Evolutionary conservation across 73 alveolate genomes (phyloP).

Genomic region (Blepharisma japonicum): DNA sequence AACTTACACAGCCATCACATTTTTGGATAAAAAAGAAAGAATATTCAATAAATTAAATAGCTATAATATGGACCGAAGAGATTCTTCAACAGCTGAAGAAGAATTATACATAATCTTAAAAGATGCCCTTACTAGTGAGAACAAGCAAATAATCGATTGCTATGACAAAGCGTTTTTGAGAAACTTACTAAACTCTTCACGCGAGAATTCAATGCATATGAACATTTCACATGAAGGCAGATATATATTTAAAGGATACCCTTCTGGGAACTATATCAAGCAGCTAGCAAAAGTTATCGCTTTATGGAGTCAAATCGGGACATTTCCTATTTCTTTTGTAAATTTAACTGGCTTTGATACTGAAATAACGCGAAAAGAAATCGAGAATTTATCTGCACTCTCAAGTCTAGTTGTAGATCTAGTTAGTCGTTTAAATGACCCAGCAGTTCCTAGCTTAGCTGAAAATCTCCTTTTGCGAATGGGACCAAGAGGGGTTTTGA

Average conservation of each 20-base stretch:
- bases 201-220: neutral
- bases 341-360: slow-evolving; percentile 50
- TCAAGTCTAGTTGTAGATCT: neutral
- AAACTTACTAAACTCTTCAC: neutral
- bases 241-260: slow-evolving; percentile 23
- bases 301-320: slow-evolving; percentile 47
- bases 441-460: neutral
- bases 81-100: slow-evolving; percentile 17
- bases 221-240: neutral
- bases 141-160: slow-evolving; percentile 18
- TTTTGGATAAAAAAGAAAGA: too few species aligned
- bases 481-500: slow-evolving; percentile 70
- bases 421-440: neutral
- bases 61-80: slow-evolving; percentile 5
- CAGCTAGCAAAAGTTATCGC: slow-evolving; percentile 39
- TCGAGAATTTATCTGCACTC: neutral
- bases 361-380: slow-evolving; percentile 33
- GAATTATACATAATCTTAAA: neutral
- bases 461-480: slow-evolving; percentile 39
- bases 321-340: slow-evolving; percentile 42
- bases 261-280: slow-evolving; percentile 37
- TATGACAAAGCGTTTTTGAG: neutral
- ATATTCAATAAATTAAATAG: too few species aligned
- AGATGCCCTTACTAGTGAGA: slow-evolving; percentile 7
- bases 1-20: too few species aligned